A percentile compares a stretch with the other conserved stretches of the same genome.
phyloP scores from a whole-genome alignment of 2,329 filamentous ascomycete genomes.

The Penicillium hordei region DNA sequence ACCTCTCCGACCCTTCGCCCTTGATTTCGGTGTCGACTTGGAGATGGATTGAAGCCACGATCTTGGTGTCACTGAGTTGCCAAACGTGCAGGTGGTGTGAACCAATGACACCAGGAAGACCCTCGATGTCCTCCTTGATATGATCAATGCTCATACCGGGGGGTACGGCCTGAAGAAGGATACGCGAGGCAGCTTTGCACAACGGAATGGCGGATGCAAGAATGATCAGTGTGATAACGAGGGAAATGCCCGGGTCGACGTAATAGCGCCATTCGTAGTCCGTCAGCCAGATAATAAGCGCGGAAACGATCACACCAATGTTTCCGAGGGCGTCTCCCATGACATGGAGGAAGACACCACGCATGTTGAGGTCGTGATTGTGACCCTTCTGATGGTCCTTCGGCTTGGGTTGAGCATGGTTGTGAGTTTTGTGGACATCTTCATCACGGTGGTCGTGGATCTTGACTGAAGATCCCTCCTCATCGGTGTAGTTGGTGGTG shows the following conservation, averaged over 20 bases:
- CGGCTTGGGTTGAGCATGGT: conserved; percentile 71
- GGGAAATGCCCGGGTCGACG: conserved; percentile 85
- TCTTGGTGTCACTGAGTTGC: conserved; percentile 93
- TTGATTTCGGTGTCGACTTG: conserved; percentile 89
- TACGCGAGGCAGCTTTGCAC: conserved; percentile 61
- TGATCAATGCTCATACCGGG: conserved; percentile 84
- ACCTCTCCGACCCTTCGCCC: conserved; percentile 71
- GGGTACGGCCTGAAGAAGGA: conserved; percentile 90
- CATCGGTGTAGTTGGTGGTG: conserved; percentile 36
- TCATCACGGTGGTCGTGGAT: conserved; percentile 23
- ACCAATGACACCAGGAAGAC: conserved; percentile 78
- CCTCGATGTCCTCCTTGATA: conserved; percentile 86
- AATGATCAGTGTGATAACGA: conserved; percentile 83
- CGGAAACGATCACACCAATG: conserved; percentile 57
- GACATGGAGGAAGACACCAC: conserved; percentile 67
- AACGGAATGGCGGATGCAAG: conserved; percentile 53
- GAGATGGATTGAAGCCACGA: conserved; percentile 90
- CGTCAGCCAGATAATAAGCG: conserved; percentile 88
- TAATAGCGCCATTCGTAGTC: conserved; percentile 79
- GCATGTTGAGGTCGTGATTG: conserved; percentile 78
- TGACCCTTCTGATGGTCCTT: conserved; percentile 55
- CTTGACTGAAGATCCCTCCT: conserved; percentile 18
- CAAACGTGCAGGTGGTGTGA: conserved; percentile 97
- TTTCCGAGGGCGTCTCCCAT: conserved; percentile 51
- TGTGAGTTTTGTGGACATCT: conserved; percentile 67